Base-by-base conservation (phyloP, 2,329 filamentous ascomycete genomes). In the Exophiala alcalophila region DNA sequence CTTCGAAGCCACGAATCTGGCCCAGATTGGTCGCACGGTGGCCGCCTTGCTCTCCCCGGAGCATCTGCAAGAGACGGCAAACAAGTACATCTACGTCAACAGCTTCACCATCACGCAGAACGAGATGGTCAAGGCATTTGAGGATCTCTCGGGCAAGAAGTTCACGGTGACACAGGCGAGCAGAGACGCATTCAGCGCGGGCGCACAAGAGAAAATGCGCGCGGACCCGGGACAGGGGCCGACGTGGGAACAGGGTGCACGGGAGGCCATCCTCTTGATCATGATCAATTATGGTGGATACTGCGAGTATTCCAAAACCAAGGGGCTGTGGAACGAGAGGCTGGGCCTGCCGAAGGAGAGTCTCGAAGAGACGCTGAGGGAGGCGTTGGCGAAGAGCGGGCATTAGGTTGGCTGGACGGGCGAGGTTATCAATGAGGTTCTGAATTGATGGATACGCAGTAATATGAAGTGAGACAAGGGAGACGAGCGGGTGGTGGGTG, bases 101-200 rank as follows among this genome's bases (percentile, higher is more conserved):
- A 79, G 74, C 0, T 77, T 81, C 52, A 71, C 71, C 20, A 70
- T 73, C 0, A 72, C 73, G 1, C 79, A 83, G 60, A 75, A 76
- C 12, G 68, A 83, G 50, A 61, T 85, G 2, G 57, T 83, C 1
- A 60, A 63, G 9, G 58, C 69, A 0, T 62, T 76, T 2, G 76
- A 84, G 60, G 70, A 73, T 43, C 62, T 69, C 8, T 76, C 73
- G 0, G 72, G 71, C 2, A 56, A 63, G 12, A 73, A 74, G 47
- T 81, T 72, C 68, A 63, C 66, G 0, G 64, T 80, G 2, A 68
- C 65, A 3, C 61, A 61, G n/a, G 65, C 61, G 3, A 61, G 62
- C 0, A 47, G 55, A 0, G 32, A 58, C 4, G 40, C 32, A 8
- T 11, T 15, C 15, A 34, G 24, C 7, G 31, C 19, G 4, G 29